Evolutionary conservation across 2,329 filamentous ascomycete genomes (phyloP).

Genomic region (Xylariaceae sp.): DNA sequence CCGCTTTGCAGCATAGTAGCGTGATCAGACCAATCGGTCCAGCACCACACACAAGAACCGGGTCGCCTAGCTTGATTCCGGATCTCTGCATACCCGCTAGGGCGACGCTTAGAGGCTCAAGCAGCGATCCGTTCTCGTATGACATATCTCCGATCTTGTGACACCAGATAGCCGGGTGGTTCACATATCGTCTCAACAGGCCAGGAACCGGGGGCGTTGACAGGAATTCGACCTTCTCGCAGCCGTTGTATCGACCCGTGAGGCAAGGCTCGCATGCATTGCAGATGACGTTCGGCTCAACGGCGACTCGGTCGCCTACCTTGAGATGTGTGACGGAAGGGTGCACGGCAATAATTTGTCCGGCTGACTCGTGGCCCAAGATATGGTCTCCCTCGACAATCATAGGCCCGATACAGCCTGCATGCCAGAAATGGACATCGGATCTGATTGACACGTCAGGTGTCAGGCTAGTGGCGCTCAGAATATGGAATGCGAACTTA

Average conservation of each 20-base stretch:
- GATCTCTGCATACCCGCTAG: slow-evolving; percentile 84
- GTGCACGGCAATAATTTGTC: slow-evolving; percentile 76
- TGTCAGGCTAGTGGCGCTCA: slow-evolving; percentile 2
- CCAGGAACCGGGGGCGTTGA: slow-evolving; percentile 88
- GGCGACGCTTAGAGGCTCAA: slow-evolving; percentile 87
- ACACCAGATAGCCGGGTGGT: slow-evolving; percentile 91
- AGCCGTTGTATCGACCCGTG: slow-evolving; percentile 92
- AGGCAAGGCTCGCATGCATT: slow-evolving; percentile 85
- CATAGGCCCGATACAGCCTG: slow-evolving; percentile 93
- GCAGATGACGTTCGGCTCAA: slow-evolving; percentile 94
- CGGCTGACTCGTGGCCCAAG: slow-evolving; percentile 89
- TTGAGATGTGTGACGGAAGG: slow-evolving; percentile 74
- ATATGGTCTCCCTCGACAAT: slow-evolving; percentile 85
- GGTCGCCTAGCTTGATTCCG: slow-evolving; percentile 76
- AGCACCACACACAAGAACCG: slow-evolving; percentile 84
- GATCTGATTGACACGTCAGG: slow-evolving; percentile 53
- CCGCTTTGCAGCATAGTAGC: slow-evolving; percentile 76
- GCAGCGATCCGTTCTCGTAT: slow-evolving; percentile 83
- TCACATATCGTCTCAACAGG: slow-evolving; percentile 85
- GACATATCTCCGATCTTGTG: slow-evolving; percentile 93
- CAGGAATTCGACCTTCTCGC: slow-evolving; percentile 78
- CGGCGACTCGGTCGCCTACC: slow-evolving; percentile 83
- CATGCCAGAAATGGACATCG: slow-evolving; percentile 97
- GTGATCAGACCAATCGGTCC: slow-evolving; percentile 92
- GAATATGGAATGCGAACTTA: slow-evolving; percentile 38